Conservation (phyloP, 352 stramenopile species). For the Phytophthora pluvialis region DNA sequence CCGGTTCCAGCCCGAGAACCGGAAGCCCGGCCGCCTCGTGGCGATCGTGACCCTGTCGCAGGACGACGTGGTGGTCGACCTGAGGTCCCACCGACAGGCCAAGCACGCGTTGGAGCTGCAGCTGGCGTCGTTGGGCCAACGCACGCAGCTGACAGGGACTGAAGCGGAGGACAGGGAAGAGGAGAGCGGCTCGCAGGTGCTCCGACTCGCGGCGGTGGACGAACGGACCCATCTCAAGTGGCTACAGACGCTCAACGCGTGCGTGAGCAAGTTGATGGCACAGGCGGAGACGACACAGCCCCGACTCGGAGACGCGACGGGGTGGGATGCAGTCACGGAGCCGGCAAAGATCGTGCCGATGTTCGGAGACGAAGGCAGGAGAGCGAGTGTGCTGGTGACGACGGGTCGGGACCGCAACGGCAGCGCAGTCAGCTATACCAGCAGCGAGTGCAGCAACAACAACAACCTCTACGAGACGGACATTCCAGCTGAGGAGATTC, state of each 20-base stretch:
- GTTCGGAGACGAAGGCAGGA: conserved; percentile 36
- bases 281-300: conserved; percentile 39
- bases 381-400: conserved; percentile 20
- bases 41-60: conserved; percentile 53
- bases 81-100: conserved; percentile 47
- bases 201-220: conserved; percentile 51
- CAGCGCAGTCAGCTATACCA: conserved; percentile 40
- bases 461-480: conserved; percentile 38
- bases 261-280: conserved; percentile 52
- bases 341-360: conserved; percentile 41
- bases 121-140: conserved; percentile 26
- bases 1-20: conserved; percentile 38
- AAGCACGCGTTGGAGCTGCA: conserved; percentile 65
- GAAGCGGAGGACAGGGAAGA: conserved; percentile 13
- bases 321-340: conserved; percentile 28
- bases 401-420: conserved; percentile 29
- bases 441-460: conserved; percentile 46
- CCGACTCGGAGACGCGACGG: conserved; percentile 22
- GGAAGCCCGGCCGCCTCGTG: conserved; percentile 39
- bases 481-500: conserved; percentile 38
- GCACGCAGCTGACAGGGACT: conserved; percentile 12
- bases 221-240: conserved; percentile 47
- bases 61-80: conserved; percentile 62
- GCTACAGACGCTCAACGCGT: conserved; percentile 52
- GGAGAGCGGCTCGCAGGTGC: conserved; percentile 20